Evolutionary conservation across 1,139 yeast species (phyloP).

Genomic region (Diutina catenulata): DNA sequence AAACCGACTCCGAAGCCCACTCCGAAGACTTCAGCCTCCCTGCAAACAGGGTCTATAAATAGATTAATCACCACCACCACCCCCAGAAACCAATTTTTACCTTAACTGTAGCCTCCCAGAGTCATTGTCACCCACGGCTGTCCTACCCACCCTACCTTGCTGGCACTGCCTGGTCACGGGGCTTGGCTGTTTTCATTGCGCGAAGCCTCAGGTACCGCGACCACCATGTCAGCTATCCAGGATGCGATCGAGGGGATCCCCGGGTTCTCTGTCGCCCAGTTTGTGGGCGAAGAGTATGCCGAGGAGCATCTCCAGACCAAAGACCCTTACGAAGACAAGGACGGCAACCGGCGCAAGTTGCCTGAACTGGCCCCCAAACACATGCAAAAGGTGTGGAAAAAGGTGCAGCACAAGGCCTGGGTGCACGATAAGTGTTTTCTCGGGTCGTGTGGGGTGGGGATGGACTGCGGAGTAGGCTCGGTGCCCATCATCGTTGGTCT

Average conservation of each 20-base stretch:
- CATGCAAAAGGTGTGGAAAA: slow-evolving; percentile 61
- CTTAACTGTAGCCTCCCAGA: too few species aligned
- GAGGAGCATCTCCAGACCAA: slow-evolving; percentile 46
- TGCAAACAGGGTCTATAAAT: too few species aligned
- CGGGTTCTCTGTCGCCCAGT: not conserved
- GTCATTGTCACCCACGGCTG: too few species aligned
- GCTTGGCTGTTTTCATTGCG: too few species aligned
- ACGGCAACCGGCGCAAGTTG: slow-evolving; percentile 46
- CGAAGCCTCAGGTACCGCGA: too few species aligned
- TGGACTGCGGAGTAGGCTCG: slow-evolving; percentile 69
- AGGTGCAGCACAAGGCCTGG: slow-evolving; percentile 73
- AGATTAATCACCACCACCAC: too few species aligned
- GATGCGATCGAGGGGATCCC: not conserved
- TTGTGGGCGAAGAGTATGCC: slow-evolving; percentile 31
- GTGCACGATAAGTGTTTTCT: slow-evolving; percentile 67
- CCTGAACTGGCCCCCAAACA: slow-evolving; percentile 35
- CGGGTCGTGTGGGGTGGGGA: slow-evolving; percentile 59
- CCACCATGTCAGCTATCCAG: not conserved
- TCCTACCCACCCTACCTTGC: too few species aligned
- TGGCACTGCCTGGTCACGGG: too few species aligned
- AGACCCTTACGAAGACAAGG: slow-evolving; percentile 59
- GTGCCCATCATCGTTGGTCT: slow-evolving; percentile 57
- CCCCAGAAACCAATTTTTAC: too few species aligned
- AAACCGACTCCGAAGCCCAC: too few species aligned
- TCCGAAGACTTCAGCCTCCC: too few species aligned